phyloP scores from a whole-genome alignment of 208 protist species.

The Leishmania braziliensis region DNA sequence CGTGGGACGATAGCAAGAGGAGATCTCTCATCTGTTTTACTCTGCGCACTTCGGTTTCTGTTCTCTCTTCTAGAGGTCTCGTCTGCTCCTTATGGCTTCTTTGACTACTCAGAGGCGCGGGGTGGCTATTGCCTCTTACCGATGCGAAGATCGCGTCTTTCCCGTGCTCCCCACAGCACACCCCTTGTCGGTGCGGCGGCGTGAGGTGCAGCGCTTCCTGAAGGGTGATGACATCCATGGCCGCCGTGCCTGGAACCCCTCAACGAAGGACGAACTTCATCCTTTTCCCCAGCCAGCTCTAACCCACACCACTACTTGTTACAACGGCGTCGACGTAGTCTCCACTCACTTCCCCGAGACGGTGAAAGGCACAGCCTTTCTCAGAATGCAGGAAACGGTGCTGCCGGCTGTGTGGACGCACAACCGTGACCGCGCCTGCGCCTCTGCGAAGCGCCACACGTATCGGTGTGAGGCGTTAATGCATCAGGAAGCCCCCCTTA shows the following conservation, averaged over 20 bases:
- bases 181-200: conserved; percentile 27
- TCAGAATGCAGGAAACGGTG: conserved; percentile 26
- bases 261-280: conserved; percentile 65
- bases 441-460: conserved; percentile 34
- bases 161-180: conserved; percentile 32
- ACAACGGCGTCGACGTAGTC: conserved; percentile 68
- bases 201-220: conserved; percentile 56
- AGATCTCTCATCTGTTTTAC: background rate
- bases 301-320: conserved; percentile 51
- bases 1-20: background rate
- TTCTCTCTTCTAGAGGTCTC: no score
- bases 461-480: conserved; percentile 41
- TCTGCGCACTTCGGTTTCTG: background rate
- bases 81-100: no score
- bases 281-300: conserved; percentile 73
- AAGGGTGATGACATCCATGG: conserved; percentile 22
- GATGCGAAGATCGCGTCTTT: conserved; percentile 48
- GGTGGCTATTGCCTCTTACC: conserved; percentile 2
- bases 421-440: conserved; percentile 17
- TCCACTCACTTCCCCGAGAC: conserved; percentile 60
- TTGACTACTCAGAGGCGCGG: no score
- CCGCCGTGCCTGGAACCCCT: conserved; percentile 67
- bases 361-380: conserved; percentile 42
- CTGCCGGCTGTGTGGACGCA: conserved; percentile 37
- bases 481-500: conserved; percentile 26